Evolutionary conservation across 1,284 basidiomycete species (phyloP), one percentile per base, ranked within the genome.

Genomic region (Ceratobasidium sp.): DNA sequence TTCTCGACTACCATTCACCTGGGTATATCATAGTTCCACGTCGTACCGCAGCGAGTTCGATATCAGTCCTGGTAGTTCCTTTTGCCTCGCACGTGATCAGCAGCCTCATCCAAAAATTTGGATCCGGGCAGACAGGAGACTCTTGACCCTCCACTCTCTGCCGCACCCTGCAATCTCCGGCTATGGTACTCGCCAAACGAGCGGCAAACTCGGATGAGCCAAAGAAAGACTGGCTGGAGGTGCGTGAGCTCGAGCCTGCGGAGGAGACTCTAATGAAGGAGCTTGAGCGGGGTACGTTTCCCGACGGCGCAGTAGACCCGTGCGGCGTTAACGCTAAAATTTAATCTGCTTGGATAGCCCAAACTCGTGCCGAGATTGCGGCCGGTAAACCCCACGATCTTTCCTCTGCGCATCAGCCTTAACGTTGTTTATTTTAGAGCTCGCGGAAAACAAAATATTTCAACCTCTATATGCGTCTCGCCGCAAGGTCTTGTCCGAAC

Each of bases 231-330:
- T 60, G 54, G 67, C 23, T 70, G 23, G 67, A 48, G 28, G 40
- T 70, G 2, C 67, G 67, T 23, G 67, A 70, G 44, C 56, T 70
- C 40, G 67, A 70, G 56, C 67, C 67, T 3, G 67, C 21, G 8
- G 67, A 70, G 67, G 67, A 70, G 67, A 21, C 14, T 42, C 21
- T 70, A 18, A 46, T 70, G 28, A 70, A 70, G 30, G 54, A 60
- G 42, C 44, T 70, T 14, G 67, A 70, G 33, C 48, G 23, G n/a
- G 56, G 67, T 70, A 25, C 9, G 67, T 33, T 21, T 9, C 42
- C 42, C 11, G 36, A 36, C 16, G 9, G 8, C 14, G 42, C 16
- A 44, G 42, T n/a, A 44, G 14, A 14, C 8, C 18, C 42, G 5
- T 44, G 18, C 30, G 30, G 16, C 8, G 12, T 44, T 14, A 44